Evolutionary conservation across 352 stramenopile species (phyloP).

Genomic region (Phytophthora litchii): DNA sequence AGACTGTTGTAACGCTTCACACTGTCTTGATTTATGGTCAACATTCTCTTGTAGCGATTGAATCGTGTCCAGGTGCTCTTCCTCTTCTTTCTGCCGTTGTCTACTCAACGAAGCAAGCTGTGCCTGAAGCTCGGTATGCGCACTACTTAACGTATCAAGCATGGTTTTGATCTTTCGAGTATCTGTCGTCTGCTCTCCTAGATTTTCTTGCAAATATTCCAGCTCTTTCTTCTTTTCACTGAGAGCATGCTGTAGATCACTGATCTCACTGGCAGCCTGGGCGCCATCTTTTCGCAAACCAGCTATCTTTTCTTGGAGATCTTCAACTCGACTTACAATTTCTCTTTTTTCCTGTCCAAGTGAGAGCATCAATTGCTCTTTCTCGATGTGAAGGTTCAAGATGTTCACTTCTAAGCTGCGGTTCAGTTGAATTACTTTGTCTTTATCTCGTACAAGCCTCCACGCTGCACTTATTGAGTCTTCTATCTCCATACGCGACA

Average conservation of each 20-base stretch:
- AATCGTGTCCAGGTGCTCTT: constrained; percentile 4
- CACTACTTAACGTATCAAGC: constrained; percentile 12
- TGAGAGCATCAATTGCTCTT: constrained; percentile 27
- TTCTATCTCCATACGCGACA: constrained; percentile 23
- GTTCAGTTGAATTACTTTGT: constrained; percentile 7
- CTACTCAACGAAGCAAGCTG: constrained; percentile 13
- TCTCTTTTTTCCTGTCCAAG: constrained; percentile 33
- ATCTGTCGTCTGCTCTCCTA: constrained; percentile 27
- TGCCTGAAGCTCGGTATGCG: constrained; percentile 17
- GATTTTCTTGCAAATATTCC: constrained; percentile 30
- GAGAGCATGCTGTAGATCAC: constrained; percentile 27
- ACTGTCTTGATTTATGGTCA: constrained; percentile 17
- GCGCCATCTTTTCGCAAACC: constrained; percentile 22
- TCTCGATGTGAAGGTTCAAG: constrained; percentile 19
- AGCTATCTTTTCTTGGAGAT: constrained; percentile 35
- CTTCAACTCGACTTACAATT: constrained; percentile 19
- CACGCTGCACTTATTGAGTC: constrained; percentile 10
- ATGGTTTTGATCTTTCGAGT: constrained; percentile 21
- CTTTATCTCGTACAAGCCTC: constrained; percentile 5
- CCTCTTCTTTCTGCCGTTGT: constrained; percentile 20
- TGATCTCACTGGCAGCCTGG: constrained; percentile 18
- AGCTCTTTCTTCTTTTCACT: constrained; percentile 37
- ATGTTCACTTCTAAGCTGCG: constrained; percentile 8
- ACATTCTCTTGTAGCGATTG: constrained; percentile 18
- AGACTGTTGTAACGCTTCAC: constrained; percentile 19